Percentiles rank a stretch among this genome's conserved stretches.
Conservation (phyloP, 768 basidiomycete genomes). For the Agrocybe praecox region DNA sequence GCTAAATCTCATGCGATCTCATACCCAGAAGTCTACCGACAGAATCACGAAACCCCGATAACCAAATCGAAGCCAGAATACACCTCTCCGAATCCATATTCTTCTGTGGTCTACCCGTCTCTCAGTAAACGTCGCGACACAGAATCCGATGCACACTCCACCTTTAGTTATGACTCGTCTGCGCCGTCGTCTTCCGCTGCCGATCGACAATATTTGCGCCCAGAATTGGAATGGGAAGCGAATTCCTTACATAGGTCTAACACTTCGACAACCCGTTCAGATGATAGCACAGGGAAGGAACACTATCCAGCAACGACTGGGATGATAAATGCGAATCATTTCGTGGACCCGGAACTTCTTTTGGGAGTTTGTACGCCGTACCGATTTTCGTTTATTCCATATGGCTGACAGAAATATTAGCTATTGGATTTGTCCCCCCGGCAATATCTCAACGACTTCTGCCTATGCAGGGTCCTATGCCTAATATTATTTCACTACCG, state of each 20-base stretch:
- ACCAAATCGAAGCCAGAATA: neutral
- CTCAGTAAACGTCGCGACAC: constrained; percentile 15
- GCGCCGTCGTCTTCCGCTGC: constrained; percentile 7
- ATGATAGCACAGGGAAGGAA: neutral
- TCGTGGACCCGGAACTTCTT: constrained; percentile 59
- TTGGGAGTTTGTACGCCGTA: constrained; percentile 61
- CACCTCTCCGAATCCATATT: neutral
- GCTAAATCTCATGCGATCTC: too few relatives aligned
- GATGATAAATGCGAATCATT: constrained; percentile 45
- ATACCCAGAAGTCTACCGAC: neutral
- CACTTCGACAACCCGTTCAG: neutral
- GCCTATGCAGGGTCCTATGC: constrained; percentile 58
- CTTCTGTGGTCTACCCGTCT: constrained; percentile 14
- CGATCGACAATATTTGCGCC: neutral
- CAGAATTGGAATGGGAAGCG: neutral
- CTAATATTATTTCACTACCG: constrained; percentile 74
- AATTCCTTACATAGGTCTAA: neutral
- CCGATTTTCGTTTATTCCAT: neutral
- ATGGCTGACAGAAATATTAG: constrained; percentile 34
- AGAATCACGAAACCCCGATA: neutral
- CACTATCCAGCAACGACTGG: constrained; percentile 8
- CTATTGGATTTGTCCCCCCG: constrained; percentile 68
- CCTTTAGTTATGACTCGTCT: constrained; percentile 18
- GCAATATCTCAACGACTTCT: constrained; percentile 47
- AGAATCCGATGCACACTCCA: constrained; percentile 19